Conservation (phyloP, 345 rosid genomes). For the Pistacia atlantica region DNA sequence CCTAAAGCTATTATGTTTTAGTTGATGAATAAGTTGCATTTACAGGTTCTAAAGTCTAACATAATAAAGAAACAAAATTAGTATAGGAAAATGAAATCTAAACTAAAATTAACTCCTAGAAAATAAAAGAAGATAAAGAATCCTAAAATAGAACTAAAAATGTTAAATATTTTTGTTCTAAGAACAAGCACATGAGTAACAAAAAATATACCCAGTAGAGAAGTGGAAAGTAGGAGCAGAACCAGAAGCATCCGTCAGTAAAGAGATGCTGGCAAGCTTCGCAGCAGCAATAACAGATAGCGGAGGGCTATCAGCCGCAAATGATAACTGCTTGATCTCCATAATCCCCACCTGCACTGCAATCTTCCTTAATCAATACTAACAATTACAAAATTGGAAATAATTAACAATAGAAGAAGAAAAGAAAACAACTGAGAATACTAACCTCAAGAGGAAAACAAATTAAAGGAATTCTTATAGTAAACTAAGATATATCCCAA, state of each 20-base stretch:
- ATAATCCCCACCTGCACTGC: neutral
- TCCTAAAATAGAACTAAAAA: neutral
- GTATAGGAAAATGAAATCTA: no score
- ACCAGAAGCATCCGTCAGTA: constrained; percentile 32
- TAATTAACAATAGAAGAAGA: neutral
- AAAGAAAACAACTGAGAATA: neutral
- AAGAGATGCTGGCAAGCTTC: constrained; percentile 43
- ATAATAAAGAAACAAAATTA: no score
- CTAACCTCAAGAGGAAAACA: neutral
- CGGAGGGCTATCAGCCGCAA: constrained; percentile 61
- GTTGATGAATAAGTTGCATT: no score
- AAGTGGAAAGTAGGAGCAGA: constrained; percentile 48
- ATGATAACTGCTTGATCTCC: constrained; percentile 49
- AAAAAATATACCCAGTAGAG: constrained; percentile 58
- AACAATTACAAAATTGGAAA: no score
- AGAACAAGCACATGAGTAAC: no score
- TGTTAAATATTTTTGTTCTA: neutral
- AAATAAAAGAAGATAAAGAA: no score
- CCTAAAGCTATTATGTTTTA: no score
- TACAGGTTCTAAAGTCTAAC: no score
- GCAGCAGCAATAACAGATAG: constrained; percentile 65
- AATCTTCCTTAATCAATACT: neutral
- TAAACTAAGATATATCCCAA: no score
- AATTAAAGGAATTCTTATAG: no score
- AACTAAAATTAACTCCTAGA: no score